Conservation (phyloP, 148 eudicot species). For the Agrostemma githago region DNA sequence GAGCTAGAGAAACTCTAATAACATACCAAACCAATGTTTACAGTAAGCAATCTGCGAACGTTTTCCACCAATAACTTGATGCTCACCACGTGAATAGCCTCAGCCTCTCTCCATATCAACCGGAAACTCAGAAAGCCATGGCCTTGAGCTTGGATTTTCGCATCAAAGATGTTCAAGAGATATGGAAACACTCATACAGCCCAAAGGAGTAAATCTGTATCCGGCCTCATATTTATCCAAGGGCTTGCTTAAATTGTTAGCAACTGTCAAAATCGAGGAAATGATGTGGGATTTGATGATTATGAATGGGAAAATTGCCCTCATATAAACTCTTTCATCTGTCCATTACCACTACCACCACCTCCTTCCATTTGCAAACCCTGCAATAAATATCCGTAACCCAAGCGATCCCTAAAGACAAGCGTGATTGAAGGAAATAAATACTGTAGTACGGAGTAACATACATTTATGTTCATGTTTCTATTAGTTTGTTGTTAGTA, state of each 20-base stretch:
- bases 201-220: too few relatives aligned
- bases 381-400: not conserved
- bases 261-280: not conserved
- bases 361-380: not conserved
- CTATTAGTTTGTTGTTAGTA: constrained; percentile 32
- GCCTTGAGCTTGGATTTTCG: not conserved
- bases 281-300: not conserved
- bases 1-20: not conserved
- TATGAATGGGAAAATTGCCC: not conserved
- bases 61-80: not conserved
- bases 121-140: not conserved
- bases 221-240: not conserved
- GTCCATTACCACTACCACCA: not conserved
- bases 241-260: not conserved
- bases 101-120: not conserved
- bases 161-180: constrained; percentile 1
- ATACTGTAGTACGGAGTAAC: not conserved
- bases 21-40: constrained; percentile 15
- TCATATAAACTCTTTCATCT: not conserved
- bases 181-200: not conserved
- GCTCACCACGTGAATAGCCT: not conserved
- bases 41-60: constrained; percentile 4
- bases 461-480: constrained; percentile 6
- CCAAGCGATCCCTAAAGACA: not conserved
- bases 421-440: not conserved